Evolutionary conservation across 2,329 filamentous ascomycete species (phyloP).

Genomic region (Fusarium pseudocircinatum): DNA sequence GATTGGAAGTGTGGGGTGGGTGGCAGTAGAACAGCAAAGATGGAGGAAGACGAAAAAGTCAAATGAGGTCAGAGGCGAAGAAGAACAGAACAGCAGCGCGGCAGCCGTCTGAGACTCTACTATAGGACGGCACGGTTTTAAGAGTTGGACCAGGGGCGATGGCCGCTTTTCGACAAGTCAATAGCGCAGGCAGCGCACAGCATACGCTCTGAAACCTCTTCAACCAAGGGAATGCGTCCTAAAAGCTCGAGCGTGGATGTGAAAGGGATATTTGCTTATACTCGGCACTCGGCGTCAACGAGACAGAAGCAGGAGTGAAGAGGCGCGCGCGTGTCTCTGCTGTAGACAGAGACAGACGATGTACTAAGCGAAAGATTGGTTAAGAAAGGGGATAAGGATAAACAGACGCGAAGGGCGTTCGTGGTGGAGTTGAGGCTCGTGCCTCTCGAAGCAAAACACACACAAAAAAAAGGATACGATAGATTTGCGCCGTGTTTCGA

Average conservation of each 20-base stretch:
- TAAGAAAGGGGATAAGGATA: conserved; percentile 26
- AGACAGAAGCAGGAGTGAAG: conserved; percentile 10
- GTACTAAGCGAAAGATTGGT: conserved; percentile 24
- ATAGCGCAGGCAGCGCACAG: conserved; percentile 29
- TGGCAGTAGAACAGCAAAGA: conserved; percentile 39
- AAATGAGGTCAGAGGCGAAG: conserved; percentile 55
- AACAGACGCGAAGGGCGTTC: conserved; percentile 22
- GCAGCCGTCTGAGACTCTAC: conserved; percentile 35
- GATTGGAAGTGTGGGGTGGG: conserved; percentile 43
- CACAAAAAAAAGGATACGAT: conserved; percentile 13
- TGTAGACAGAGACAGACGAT: conserved; percentile 10
- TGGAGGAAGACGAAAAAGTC: conserved; percentile 45
- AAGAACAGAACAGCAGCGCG: conserved; percentile 37
- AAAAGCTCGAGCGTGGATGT: conserved; percentile 14
- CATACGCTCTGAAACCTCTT: conserved; percentile 19
- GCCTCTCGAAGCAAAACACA: conserved; percentile 24
- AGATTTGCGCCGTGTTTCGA: conserved; percentile 37
- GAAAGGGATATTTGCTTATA: conserved; percentile 6
- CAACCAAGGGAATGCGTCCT: conserved; percentile 6
- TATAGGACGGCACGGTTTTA: conserved; percentile 35
- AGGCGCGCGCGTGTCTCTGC: conserved; percentile 20
- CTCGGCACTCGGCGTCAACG: conserved; percentile 26
- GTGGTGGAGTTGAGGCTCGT: conserved; percentile 40
- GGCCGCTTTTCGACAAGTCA: conserved; percentile 35
- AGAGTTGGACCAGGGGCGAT: conserved; percentile 35